A percentile compares a stretch with the other conserved stretches of the same genome.
Conservation (phyloP, 305 asterid species). For the Fraxinus xanthoxyloides region DNA sequence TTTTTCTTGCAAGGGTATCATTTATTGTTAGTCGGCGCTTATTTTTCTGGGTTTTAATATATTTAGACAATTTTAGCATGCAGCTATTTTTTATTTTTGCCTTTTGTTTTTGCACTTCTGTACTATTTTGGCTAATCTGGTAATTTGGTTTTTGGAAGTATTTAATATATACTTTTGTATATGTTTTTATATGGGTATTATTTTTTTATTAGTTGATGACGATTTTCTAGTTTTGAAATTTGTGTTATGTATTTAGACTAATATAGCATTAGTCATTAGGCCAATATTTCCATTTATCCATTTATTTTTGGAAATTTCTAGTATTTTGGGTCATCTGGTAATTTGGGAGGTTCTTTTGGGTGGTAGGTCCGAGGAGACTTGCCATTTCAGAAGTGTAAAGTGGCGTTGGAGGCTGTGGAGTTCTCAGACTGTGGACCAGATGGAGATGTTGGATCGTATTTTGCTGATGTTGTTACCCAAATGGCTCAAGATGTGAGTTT, state of each 20-base stretch:
- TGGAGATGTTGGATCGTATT: slow-evolving; percentile 77
- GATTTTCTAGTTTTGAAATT: neutral
- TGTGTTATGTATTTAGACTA: neutral
- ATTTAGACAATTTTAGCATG: neutral
- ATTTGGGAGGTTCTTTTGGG: slow-evolving; percentile 18
- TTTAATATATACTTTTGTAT: neutral
- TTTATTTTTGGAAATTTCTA: neutral
- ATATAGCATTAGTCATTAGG: neutral
- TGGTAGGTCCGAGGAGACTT: slow-evolving; percentile 85
- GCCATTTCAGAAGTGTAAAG: slow-evolving; percentile 83
- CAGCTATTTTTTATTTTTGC: neutral
- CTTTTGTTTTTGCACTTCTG: neutral
- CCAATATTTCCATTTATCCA: neutral
- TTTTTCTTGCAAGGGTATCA: neutral
- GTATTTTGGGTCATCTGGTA: slow-evolving; percentile 15
- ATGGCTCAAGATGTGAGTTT: slow-evolving; percentile 93
- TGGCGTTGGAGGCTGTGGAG: slow-evolving; percentile 79
- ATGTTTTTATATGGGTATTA: neutral
- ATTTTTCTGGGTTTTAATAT: neutral
- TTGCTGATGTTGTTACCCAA: slow-evolving; percentile 90
- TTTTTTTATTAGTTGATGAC: slow-evolving; percentile 4
- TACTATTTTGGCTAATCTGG: neutral
- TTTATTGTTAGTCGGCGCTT: neutral
- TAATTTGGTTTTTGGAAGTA: slow-evolving; percentile 37
- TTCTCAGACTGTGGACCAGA: slow-evolving; percentile 64